phyloP scores from a whole-genome alignment of 768 basidiomycete genomes.

The Vararia minispora region DNA sequence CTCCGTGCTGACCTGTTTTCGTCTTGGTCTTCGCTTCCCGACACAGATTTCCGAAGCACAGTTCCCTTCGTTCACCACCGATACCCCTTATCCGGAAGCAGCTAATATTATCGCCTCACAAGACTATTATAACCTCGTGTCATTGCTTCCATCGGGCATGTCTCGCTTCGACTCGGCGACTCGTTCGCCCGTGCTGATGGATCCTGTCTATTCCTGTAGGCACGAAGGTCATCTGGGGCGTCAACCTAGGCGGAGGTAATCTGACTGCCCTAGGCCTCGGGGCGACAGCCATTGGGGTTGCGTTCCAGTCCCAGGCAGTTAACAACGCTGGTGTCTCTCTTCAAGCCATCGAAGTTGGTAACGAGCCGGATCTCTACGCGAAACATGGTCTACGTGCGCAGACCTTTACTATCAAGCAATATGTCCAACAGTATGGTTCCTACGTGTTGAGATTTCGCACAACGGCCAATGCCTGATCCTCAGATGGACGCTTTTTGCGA shows the following conservation, averaged over 20 bases:
- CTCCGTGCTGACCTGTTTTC: too few species aligned
- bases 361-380: background rate
- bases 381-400: conserved; percentile 31
- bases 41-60: conserved; percentile 33
- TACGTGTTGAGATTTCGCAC: conserved; percentile 17
- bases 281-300: conserved; percentile 34
- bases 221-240: conserved; percentile 54
- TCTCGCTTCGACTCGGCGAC: too few species aligned
- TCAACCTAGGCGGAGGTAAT: conserved; percentile 41
- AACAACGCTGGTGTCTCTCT: conserved; percentile 25
- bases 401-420: conserved; percentile 31
- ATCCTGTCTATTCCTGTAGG: too few species aligned
- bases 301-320: conserved; percentile 33
- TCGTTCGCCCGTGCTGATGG: too few species aligned
- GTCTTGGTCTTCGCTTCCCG: too few species aligned
- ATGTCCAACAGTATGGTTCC: conserved; percentile 35
- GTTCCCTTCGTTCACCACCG: conserved; percentile 37
- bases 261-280: conserved; percentile 30
- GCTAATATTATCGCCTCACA: conserved; percentile 48
- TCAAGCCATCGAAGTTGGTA: background rate
- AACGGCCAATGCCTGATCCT: conserved; percentile 53
- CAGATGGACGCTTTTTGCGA: conserved; percentile 45
- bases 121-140: conserved; percentile 40
- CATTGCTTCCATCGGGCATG: conserved; percentile 39
- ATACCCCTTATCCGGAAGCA: conserved; percentile 59